Evolutionary conservation across 139 green algal species (phyloP).

Genomic region (Zygnema cylindricum): DNA sequence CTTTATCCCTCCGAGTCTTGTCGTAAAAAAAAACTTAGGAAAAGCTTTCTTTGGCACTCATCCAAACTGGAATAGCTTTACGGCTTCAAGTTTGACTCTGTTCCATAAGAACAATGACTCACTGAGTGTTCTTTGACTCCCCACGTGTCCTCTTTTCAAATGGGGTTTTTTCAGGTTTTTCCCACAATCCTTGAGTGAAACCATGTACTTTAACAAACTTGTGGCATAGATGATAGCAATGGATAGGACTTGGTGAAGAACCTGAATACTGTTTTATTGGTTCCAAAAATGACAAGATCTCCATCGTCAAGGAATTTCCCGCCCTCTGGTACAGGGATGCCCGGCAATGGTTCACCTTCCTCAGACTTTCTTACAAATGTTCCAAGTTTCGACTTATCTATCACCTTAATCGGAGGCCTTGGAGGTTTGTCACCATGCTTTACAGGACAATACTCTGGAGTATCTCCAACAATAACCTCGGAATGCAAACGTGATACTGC

Average conservation of each 20-base stretch:
- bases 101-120: too few relatives aligned
- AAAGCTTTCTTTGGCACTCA: too few relatives aligned
- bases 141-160: too few relatives aligned
- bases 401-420: conserved; percentile 6
- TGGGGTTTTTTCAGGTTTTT: too few relatives aligned
- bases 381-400: conserved; percentile 7
- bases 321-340: background rate
- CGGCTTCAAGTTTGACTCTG: too few relatives aligned
- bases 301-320: background rate
- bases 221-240: too few relatives aligned
- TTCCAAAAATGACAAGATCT: conserved; percentile 8
- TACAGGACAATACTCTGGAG: background rate
- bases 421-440: background rate
- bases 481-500: conserved; percentile 9
- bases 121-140: too few relatives aligned
- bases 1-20: too few relatives aligned
- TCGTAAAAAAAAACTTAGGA: too few relatives aligned
- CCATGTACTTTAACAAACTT: too few relatives aligned
- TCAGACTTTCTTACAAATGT: conserved; percentile 5
- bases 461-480: background rate
- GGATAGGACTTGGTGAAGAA: background rate
- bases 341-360: background rate
- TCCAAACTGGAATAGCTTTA: too few relatives aligned
- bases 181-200: too few relatives aligned
- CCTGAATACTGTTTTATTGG: conserved; percentile 5